These are phyloP conservation scores for Lycium ferocissimum DNA, from an alignment of 257 asterid species.

Conservation along the genomic window DNA sequence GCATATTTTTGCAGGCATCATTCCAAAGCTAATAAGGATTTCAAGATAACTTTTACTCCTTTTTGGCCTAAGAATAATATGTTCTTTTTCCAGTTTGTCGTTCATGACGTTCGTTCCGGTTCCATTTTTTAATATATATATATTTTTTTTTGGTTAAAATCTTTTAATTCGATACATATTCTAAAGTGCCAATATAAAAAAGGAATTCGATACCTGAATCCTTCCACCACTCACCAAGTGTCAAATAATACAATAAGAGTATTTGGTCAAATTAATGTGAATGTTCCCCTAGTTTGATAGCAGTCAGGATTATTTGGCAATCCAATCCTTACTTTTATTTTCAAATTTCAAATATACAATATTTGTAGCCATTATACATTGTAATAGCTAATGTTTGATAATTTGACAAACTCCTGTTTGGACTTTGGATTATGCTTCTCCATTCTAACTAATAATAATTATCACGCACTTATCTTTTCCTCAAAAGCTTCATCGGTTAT, in stretches of 20 bases:
- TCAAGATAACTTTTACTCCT: not conserved
- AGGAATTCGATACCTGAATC: not conserved
- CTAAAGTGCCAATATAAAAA: not conserved
- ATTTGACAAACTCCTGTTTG: too few relatives aligned
- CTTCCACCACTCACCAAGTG: not conserved
- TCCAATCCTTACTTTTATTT: not conserved
- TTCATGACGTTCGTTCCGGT: too few relatives aligned
- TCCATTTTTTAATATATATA: too few relatives aligned
- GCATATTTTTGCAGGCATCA: not conserved
- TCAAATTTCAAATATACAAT: not conserved
- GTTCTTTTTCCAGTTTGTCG: not conserved
- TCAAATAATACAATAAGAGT: not conserved
- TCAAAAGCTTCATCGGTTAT: not conserved
- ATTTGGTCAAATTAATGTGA: not conserved
- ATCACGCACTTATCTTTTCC: not conserved
- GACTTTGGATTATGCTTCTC: too few relatives aligned
- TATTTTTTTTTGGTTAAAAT: too few relatives aligned
- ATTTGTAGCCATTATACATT: too few relatives aligned
- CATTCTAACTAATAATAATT: too few relatives aligned
- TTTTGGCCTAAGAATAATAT: not conserved
- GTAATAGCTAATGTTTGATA: too few relatives aligned
- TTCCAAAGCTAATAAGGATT: not conserved
- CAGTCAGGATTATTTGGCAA: not conserved
- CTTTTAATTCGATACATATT: too few relatives aligned
- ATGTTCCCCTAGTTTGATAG: not conserved